Conservation (phyloP, 805 yeast genomes). For the Ogataea sp. region DNA sequence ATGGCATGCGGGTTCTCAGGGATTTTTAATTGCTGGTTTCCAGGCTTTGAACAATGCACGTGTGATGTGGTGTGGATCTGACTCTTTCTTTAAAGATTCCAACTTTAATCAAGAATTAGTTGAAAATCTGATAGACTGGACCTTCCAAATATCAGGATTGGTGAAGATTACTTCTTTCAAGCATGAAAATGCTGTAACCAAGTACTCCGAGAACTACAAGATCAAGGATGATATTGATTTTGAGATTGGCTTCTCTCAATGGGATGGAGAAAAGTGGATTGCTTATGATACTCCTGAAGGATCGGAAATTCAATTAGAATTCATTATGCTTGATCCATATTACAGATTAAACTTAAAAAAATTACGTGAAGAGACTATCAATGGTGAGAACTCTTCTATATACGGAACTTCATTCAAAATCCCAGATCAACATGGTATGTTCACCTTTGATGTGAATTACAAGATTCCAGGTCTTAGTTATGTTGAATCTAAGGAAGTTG, state of each 20-base stretch:
- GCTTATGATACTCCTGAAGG: slow-evolving; percentile 41
- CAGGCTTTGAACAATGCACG: slow-evolving; percentile 80
- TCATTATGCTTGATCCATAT: slow-evolving; percentile 91
- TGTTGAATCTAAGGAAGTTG: slow-evolving; percentile 55
- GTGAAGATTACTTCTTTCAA: slow-evolving; percentile 45
- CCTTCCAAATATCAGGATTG: slow-evolving; percentile 60
- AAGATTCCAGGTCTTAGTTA: slow-evolving; percentile 69
- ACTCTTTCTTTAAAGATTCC: slow-evolving; percentile 38
- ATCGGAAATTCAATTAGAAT: slow-evolving; percentile 70
- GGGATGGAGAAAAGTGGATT: slow-evolving; percentile 51
- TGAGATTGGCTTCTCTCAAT: slow-evolving; percentile 40
- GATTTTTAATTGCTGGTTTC: slow-evolving; percentile 63
- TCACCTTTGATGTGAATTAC: slow-evolving; percentile 75
- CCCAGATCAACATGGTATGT: slow-evolving; percentile 97
- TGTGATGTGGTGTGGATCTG: slow-evolving; percentile 72
- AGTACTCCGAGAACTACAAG: slow-evolving; percentile 43
- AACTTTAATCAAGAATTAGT: slow-evolving; percentile 29
- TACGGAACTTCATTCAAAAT: slow-evolving; percentile 53
- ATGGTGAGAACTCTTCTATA: slow-evolving; percentile 34
- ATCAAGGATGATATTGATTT: slow-evolving; percentile 65
- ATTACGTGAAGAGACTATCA: slow-evolving; percentile 26
- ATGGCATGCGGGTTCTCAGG: slow-evolving; percentile 82
- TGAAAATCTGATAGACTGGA: slow-evolving; percentile 56
- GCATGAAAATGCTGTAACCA: slow-evolving; percentile 42
- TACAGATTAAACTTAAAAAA: slow-evolving; percentile 63